Conservation (phyloP, 192 early-diverging fungal genomes). For the Geranomyces michiganensis region DNA sequence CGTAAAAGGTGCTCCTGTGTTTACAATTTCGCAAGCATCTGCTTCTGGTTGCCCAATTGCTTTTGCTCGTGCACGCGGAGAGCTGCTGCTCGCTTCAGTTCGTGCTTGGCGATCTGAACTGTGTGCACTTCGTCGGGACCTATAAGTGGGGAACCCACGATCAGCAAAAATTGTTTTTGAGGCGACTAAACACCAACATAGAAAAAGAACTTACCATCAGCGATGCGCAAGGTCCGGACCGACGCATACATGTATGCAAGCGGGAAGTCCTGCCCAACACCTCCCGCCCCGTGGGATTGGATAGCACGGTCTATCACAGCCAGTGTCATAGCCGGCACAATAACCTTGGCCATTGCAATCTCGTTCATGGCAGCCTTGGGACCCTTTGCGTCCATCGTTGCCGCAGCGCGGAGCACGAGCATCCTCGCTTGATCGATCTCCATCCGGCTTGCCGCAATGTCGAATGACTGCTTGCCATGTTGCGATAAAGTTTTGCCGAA, state of each 20-base stretch:
- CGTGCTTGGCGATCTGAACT: conserved; percentile 71
- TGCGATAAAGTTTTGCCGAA: conserved; percentile 86
- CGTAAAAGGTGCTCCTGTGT: not conserved
- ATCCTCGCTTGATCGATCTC: conserved; percentile 90
- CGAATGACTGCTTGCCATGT: conserved; percentile 80
- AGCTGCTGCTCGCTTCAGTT: conserved; percentile 38
- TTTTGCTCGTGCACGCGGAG: conserved; percentile 32
- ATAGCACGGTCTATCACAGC: conserved; percentile 88
- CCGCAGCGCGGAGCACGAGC: conserved; percentile 90
- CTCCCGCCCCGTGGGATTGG: conserved; percentile 91
- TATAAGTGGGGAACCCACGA: conserved; percentile 1
- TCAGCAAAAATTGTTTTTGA: not conserved
- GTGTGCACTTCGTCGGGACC: conserved; percentile 91
- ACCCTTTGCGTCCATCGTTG: conserved; percentile 84
- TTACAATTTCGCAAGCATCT: conserved; percentile 2
- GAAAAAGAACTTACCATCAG: conserved; percentile 69
- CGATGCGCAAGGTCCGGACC: conserved; percentile 83
- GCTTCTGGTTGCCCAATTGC: conserved; percentile 23
- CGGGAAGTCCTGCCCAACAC: conserved; percentile 83
- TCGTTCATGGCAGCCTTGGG: conserved; percentile 90
- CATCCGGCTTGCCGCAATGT: conserved; percentile 85
- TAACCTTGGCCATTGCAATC: conserved; percentile 97
- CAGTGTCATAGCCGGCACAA: conserved; percentile 79
- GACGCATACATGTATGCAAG: conserved; percentile 81
- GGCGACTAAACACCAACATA: not conserved